Conservation (phyloP, 73 alveolate species). For the Paramecium tetraurelia region DNA sequence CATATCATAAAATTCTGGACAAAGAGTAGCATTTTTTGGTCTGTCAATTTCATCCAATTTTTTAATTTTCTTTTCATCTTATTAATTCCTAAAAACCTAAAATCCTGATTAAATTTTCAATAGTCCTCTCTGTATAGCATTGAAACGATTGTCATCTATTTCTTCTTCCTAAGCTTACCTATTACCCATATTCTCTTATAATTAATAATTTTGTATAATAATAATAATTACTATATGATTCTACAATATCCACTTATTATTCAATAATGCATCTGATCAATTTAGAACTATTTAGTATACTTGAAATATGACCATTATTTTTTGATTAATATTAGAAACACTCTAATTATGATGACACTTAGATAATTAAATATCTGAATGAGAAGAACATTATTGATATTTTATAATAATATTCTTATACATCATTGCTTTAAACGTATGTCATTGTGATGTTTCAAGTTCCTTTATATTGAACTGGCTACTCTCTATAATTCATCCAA, state of each 20-base stretch:
- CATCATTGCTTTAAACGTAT: neutral
- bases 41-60: slow-evolving; percentile 10
- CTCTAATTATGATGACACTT: too few species aligned
- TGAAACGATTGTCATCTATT: neutral
- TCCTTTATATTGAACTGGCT: neutral
- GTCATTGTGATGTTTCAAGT: slow-evolving; percentile 3
- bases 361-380: too few species aligned
- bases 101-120: neutral
- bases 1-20: neutral
- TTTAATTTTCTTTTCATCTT: neutral
- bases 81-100: neutral
- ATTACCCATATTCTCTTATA: neutral
- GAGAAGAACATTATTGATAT: neutral
- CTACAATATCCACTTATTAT: too few species aligned
- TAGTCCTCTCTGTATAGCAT: neutral
- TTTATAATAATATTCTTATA: neutral
- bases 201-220: neutral
- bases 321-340: too few species aligned
- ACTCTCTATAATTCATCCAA: slow-evolving; percentile 36
- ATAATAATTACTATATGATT: neutral
- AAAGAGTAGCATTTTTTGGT: slow-evolving; percentile 40
- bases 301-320: too few species aligned
- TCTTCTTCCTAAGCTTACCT: neutral
- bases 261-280: too few species aligned
- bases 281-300: too few species aligned